phyloP scores from a whole-genome alignment of 129 eudicot genomes.

The Erigeron canadensis region DNA sequence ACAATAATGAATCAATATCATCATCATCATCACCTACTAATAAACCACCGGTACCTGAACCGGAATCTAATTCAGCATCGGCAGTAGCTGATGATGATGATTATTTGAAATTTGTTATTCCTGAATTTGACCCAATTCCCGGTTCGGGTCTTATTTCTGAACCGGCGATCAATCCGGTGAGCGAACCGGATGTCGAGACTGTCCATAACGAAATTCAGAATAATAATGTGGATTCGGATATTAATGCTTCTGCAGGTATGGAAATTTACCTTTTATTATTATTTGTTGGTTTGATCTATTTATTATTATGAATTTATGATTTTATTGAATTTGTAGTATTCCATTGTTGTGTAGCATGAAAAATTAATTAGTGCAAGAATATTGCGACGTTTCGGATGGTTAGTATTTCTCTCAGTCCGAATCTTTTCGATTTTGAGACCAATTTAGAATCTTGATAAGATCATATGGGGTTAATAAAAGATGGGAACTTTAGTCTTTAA shows the following conservation, averaged over 20 bases:
- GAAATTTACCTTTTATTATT: not conserved
- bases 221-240: conserved; percentile 8
- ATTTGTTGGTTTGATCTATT: not conserved
- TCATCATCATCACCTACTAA: conserved; percentile 1
- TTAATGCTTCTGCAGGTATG: conserved; percentile 22
- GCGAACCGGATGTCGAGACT: not conserved
- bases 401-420: not conserved
- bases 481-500: not conserved
- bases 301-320: not conserved
- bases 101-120: not conserved
- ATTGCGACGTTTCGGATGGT: no score
- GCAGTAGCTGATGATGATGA: not conserved
- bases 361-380: no score
- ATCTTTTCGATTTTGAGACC: not conserved
- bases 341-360: no score
- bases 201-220: not conserved
- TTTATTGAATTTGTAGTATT: no score
- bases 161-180: conserved; percentile 8
- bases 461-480: not conserved
- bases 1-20: not conserved
- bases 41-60: conserved; percentile 14
- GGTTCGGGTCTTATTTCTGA: not conserved
- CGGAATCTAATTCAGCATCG: conserved; percentile 8
- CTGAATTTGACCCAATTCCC: not conserved
- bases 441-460: conserved; percentile 4